phyloP scores from a whole-genome alignment of 164 flowering plant species.

The Brasenia schreberi region DNA sequence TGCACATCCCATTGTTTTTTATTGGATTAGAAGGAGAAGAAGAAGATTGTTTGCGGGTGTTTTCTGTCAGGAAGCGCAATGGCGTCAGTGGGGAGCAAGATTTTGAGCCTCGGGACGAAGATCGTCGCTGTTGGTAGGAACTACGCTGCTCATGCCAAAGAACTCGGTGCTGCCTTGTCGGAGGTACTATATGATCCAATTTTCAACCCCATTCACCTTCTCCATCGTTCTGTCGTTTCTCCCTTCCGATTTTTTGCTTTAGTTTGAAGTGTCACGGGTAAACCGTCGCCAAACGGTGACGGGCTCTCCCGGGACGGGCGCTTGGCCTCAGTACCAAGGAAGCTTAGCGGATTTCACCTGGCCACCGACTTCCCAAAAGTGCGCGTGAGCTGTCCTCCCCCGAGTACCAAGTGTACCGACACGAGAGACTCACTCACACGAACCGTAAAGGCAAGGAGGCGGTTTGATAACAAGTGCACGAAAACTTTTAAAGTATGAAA shows the following conservation, averaged over 20 bases:
- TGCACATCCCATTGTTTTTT: background rate
- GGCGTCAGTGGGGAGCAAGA: conserved; percentile 13
- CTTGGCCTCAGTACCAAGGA: too few relatives aligned
- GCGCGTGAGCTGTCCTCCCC: too few relatives aligned
- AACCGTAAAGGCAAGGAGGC: too few relatives aligned
- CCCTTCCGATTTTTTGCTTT: background rate
- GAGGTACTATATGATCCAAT: conserved; percentile 29
- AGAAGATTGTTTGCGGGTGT: background rate
- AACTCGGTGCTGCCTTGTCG: conserved; percentile 94
- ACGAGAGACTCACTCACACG: too few relatives aligned
- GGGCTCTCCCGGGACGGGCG: too few relatives aligned
- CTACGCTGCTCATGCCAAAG: conserved; percentile 97
- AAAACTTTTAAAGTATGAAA: too few relatives aligned
- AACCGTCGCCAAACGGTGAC: too few relatives aligned
- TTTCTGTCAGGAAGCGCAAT: background rate
- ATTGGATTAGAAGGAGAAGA: background rate
- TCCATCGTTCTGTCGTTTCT: background rate
- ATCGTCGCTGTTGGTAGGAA: conserved; percentile 95
- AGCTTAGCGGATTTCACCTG: too few relatives aligned
- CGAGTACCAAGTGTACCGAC: too few relatives aligned
- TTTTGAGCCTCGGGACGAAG: conserved; percentile 63
- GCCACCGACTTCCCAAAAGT: too few relatives aligned
- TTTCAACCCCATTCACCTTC: background rate
- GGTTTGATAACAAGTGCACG: too few relatives aligned
- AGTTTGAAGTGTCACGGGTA: too few relatives aligned